Evolutionary conservation across 192 early-diverging fungal species (phyloP).

Genomic region (Spizellomyces punctatus): DNA sequence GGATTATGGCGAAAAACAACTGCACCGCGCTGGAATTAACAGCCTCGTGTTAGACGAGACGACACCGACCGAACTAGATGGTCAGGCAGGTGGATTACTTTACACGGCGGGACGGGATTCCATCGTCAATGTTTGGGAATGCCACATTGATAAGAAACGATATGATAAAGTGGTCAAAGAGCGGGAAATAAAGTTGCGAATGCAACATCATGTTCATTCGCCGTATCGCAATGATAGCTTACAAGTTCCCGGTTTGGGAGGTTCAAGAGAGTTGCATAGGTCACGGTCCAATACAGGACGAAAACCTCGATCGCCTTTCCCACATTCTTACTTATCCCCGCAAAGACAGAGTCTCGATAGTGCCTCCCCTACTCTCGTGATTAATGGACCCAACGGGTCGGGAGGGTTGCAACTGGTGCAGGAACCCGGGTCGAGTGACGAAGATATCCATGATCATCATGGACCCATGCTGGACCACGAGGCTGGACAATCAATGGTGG

Average conservation of each 20-base stretch:
- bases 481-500: background rate
- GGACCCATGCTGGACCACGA: no score
- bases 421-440: background rate
- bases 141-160: conserved; percentile 54
- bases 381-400: background rate
- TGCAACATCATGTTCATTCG: background rate
- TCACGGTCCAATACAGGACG: conserved; percentile 10
- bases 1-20: conserved; percentile 9
- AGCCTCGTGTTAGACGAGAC: conserved; percentile 71
- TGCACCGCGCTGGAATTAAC: conserved; percentile 70
- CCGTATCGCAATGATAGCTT: conserved; percentile 13
- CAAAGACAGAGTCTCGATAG: background rate
- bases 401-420: background rate
- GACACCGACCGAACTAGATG: conserved; percentile 14
- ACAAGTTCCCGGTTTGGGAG: background rate
- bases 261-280: background rate
- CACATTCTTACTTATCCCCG: background rate
- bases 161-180: conserved; percentile 22
- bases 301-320: conserved; percentile 6
- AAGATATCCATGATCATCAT: background rate
- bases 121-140: conserved; percentile 83
- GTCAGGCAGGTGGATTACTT: conserved; percentile 60
- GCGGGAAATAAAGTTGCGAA: conserved; percentile 18
- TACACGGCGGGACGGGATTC: conserved; percentile 91
- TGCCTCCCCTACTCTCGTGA: background rate